Evolutionary conservation across 768 basidiomycete species (phyloP), one percentile per base, ranked within the genome.

Genomic region (Tricholoma hemisulphureum): DNA sequence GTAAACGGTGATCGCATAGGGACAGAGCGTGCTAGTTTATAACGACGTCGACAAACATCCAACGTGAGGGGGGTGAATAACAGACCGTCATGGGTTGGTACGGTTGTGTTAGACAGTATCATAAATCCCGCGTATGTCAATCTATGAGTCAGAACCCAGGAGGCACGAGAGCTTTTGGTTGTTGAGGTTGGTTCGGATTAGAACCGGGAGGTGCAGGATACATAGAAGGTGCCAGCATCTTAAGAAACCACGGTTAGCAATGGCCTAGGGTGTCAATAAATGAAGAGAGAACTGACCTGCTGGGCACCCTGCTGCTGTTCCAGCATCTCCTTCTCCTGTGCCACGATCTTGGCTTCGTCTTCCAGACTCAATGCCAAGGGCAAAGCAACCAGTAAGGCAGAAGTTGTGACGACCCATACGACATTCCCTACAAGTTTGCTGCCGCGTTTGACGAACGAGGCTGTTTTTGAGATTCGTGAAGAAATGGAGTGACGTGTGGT

Each of bases 351-450:
- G 54, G 92, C 89, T 77, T 99, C 97, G 74, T 97, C 96, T 75
- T 99, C 97, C 65, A 98, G 80, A 59, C 87, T 89, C 64, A 98
- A 81, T 4, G 95, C 94, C 60, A 98, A 80, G 31, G 97, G 97
- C 35, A 99, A 80, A 13, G 93, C 97, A 51, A 99, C 89, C 62
- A 99, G 84, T 55, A 99, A 79, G 1, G 95, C 95, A 43, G 89
- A 92, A 8, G 96, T 98, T 55, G 93, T 95, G 69, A 98, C 78
- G 60, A 97, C 82, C 97, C 97, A 99, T 56, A 95, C 91, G 64
- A 94, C 75, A 71, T 90, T 95, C 13, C 97, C 96, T 31, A 86
- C 83, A 51, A 91, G 65, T 75, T 86, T 91, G 49, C 85, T 80
- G 6, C 84, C 79, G 58, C 82, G 83, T 68, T 85, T 89, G 29